A percentile compares a stretch with the other conserved stretches of the same genome.
phyloP scores from a whole-genome alignment of 352 stramenopile species.

The Phytophthora pseudosyringae region DNA sequence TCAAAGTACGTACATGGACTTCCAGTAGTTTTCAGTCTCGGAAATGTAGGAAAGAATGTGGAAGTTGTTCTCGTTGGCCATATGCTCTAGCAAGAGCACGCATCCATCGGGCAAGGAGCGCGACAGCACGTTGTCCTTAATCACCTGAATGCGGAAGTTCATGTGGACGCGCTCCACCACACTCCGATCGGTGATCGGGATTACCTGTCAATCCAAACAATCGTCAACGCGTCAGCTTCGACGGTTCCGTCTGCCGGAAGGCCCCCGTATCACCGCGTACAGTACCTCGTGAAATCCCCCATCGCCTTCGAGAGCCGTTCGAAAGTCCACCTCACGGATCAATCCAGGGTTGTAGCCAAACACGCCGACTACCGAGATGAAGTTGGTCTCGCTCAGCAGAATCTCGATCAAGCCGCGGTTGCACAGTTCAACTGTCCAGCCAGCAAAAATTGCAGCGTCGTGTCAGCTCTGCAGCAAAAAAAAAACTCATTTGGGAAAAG shows the following conservation, averaged over 20 bases:
- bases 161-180: constrained; percentile 82
- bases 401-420: constrained; percentile 72
- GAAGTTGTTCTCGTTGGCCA: constrained; percentile 89
- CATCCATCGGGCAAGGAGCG: constrained; percentile 78
- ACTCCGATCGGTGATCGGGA: constrained; percentile 64
- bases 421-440: constrained; percentile 72
- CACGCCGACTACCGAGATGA: constrained; percentile 82
- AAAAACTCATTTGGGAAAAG: not conserved
- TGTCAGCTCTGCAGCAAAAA: not conserved
- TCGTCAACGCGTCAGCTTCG: constrained; percentile 1
- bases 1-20: constrained; percentile 52
- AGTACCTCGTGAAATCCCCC: constrained; percentile 72
- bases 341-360: constrained; percentile 83
- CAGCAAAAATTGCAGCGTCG: not conserved
- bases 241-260: not conserved
- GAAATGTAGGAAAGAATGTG: constrained; percentile 85
- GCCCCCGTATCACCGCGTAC: constrained; percentile 1
- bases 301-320: constrained; percentile 62
- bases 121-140: constrained; percentile 87
- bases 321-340: constrained; percentile 80
- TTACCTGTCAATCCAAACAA: constrained; percentile 48
- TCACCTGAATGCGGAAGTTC: constrained; percentile 89
- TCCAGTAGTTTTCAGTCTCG: constrained; percentile 75
- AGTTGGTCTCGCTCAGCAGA: constrained; percentile 77
- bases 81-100: constrained; percentile 81